Evolutionary conservation across 495 filamentous ascomycete genomes (phyloP), one percentile per base, ranked within the genome.

Genomic region (Pyronema domesticum): DNA sequence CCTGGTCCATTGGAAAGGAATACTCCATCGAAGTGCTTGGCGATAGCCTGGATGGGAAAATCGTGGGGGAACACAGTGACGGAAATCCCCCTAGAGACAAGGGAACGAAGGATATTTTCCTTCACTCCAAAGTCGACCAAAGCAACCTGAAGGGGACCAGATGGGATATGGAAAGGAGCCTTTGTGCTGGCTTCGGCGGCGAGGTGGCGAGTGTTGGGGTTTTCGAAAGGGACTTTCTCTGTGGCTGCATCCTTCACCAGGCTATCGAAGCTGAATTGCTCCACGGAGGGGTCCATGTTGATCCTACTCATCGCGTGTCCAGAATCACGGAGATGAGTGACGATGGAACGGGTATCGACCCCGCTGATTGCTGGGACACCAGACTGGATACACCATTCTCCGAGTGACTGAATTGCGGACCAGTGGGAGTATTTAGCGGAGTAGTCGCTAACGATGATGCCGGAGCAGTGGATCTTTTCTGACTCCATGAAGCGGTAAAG

Each of bases 1-100:
- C 91, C 91, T 7, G 91, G 89, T 55, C 91, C 89, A 71, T 98
- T 95, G 68, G 86, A 93, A 70, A 86, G 94, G 77, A 99, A 98
- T 64, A 98, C 79, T 60, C 91, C 91, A 61, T 98, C 91, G 60
- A 95, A 98, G 74, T 94, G 85, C 68, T 94, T 82, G 55, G 88
- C 85, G 19, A 95, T 83, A 76, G 95, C 95, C 76, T 95, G 87
- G 69, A 98, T 89, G 53, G 87, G 87, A 72, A 86, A 96, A 72
- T 95, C 80, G 71, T 82, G 95, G 45, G 91, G 91, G 72, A 98
- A 93, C 52, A 83, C 82, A 18, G 93, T 96, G 46, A 94, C 82
- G 57, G 80, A 85, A 42, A 85, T 80, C 23, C 89, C 91, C 35
- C 93, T 85, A 68, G 73, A 75, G 58, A 95, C 89, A 57, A 98